Conservation (phyloP, 169 alveolate genomes). For the Plasmodium sp. region DNA sequence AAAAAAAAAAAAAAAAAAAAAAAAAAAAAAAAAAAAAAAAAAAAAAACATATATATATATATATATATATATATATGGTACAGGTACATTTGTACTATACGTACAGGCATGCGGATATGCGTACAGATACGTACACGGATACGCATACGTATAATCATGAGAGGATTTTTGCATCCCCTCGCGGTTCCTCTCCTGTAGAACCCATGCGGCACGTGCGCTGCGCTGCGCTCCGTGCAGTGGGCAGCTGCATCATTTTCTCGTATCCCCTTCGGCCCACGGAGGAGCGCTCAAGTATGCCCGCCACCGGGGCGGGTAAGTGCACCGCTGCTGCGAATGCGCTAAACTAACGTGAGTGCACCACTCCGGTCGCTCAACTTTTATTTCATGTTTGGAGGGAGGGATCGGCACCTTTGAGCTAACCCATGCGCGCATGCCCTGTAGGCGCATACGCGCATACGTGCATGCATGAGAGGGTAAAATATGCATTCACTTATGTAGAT, state of each 20-base stretch:
- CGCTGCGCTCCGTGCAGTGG: not conserved
- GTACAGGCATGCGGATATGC: not conserved
- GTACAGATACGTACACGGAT: not conserved
- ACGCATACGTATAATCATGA: not conserved
- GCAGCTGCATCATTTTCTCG: not conserved
- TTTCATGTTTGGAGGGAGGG: not conserved
- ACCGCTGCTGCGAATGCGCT: not conserved
- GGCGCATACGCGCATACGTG: not conserved
- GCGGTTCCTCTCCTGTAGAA: not conserved
- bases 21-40: no score
- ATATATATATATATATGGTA: not conserved
- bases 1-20: no score
- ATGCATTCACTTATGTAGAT: no score
- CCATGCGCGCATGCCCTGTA: not conserved
- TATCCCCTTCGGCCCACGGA: not conserved
- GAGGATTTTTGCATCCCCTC: not conserved
- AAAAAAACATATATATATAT: not conserved
- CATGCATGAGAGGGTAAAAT: not conserved
- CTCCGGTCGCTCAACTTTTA: not conserved
- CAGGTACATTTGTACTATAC: not conserved
- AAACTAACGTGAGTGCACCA: not conserved
- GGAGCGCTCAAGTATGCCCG: not conserved
- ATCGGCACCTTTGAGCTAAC: not conserved
- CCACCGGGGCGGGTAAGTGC: not conserved
- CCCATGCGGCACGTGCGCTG: not conserved